A percentile compares a stretch with the other conserved stretches of the same genome.
Conservation (phyloP, 2,329 filamentous ascomycete species). For the Monilinia laxa region DNA sequence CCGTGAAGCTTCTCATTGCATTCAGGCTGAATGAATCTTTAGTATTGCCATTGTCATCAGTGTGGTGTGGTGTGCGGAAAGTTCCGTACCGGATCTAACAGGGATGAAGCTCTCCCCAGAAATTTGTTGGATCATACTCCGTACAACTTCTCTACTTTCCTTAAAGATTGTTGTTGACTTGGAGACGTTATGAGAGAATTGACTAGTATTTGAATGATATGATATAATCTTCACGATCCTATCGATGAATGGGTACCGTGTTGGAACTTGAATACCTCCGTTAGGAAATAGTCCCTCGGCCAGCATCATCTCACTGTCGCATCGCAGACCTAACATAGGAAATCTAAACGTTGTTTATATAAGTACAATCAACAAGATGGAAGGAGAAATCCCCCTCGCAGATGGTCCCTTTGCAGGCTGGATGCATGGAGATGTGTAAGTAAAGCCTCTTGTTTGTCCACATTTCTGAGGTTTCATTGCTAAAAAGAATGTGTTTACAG, state of each 20-base stretch:
- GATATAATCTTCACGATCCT: neutral
- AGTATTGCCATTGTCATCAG: neutral
- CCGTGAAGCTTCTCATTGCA: neutral
- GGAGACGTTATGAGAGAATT: neutral
- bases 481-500: constrained; percentile 27
- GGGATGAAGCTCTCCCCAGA: constrained; percentile 17
- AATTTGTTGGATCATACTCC: constrained; percentile 3
- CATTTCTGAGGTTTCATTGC: neutral
- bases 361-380: constrained; percentile 2
- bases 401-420: constrained; percentile 28
- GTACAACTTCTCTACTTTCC: neutral
- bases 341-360: neutral
- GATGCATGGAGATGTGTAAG: constrained; percentile 33
- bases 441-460: neutral
- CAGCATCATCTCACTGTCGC: neutral
- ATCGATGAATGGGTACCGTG: neutral
- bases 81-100: neutral
- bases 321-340: neutral
- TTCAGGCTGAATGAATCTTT: neutral
- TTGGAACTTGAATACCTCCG: neutral
- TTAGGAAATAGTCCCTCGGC: neutral
- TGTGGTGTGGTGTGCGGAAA: neutral
- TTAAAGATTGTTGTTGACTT: neutral
- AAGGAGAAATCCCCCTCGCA: constrained; percentile 2
- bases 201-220: neutral